phyloP scores from a whole-genome alignment of 352 stramenopile genomes.

The Hyaloperonospora brassicae region DNA sequence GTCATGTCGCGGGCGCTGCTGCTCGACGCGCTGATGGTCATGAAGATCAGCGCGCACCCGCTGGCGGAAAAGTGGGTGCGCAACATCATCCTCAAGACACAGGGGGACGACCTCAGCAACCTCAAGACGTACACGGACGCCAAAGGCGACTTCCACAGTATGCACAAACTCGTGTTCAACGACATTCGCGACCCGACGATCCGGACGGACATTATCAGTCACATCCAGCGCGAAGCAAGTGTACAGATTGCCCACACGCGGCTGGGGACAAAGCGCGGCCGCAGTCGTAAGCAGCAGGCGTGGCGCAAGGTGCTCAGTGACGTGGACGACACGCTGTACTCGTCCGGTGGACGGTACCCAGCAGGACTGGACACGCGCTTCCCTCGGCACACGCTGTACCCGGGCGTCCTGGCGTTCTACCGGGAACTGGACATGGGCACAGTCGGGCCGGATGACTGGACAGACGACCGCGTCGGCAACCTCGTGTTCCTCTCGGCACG shows the following conservation, averaged over 20 bases:
- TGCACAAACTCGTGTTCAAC: conserved; percentile 98
- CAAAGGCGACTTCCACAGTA: conserved; percentile 94
- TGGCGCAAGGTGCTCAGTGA: conserved; percentile 98
- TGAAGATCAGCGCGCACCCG: conserved; percentile 93
- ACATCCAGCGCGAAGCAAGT: conserved; percentile 91
- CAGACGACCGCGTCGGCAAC: conserved; percentile 88
- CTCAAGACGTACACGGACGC: conserved; percentile 95
- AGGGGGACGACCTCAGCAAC: conserved; percentile 92
- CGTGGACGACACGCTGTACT: conserved; percentile 97
- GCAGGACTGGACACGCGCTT: conserved; percentile 92
- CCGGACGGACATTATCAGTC: conserved; percentile 91
- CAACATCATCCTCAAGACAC: conserved; percentile 95
- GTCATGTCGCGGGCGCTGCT: conserved; percentile 89
- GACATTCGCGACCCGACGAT: conserved; percentile 86
- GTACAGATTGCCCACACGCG: conserved; percentile 92
- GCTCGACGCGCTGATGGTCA: conserved; percentile 94
- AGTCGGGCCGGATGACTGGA: conserved; percentile 84
- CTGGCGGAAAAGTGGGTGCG: conserved; percentile 92
- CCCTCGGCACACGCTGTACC: conserved; percentile 91
- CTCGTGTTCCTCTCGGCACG: conserved; percentile 97
- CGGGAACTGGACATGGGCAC: conserved; percentile 94
- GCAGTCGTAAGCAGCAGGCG: conserved; percentile 73
- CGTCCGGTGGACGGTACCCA: conserved; percentile 91
- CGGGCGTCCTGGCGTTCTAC: conserved; percentile 96
- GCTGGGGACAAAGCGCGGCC: conserved; percentile 78